Base-by-base conservation (phyloP, 768 basidiomycete genomes). In the Tricholoma saponaceum region DNA sequence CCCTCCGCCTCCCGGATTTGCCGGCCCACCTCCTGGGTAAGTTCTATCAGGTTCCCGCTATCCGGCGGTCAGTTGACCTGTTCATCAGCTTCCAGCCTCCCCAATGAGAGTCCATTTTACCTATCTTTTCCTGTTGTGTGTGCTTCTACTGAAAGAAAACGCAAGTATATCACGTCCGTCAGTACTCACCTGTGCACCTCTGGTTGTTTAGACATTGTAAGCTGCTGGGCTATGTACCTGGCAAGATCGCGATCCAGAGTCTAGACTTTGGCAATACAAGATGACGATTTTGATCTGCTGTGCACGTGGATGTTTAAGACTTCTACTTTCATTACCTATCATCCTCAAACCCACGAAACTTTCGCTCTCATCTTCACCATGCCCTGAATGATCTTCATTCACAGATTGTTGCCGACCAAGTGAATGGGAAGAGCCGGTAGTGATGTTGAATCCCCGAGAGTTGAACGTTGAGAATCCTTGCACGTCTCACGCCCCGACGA, bases 11-110 rank as follows among this genome's bases (percentile, higher is more conserved):
- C 87, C 90, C 53, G 90, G 90, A 10, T 91, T 92, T 69, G 82
- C 76, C 60, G 89, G 86, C 2, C 88, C 90, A 62, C 91, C 92
- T 57, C 90, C 92, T 63, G 91, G 92, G 92, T 95, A 74, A 71
- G 82, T 67, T 39, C 16, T 50, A 30, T 54, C 16, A 30, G 39
- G 46, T 32, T 54, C 25, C 22, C 55, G 22, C 52, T 49, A 44
- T 35, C 56, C 58, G 54, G 61, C 52, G 55, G 32, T 56, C 59
- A 46, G 65, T 55, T 66, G 65, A 62, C 63, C 57, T 18, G 18
- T 54, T 12, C 32, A 44, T 44, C 61, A 75, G 80, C 20, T 81
- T 83, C 78, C 81, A 82, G 66, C 80, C 81, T 20, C 80, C 79
- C 25, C 79, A 75, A 64, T 75, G 71, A 65, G 39, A 44, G 57